A percentile compares a stretch with the other conserved stretches of the same genome.
These are phyloP conservation scores for Cladosporium sp. DNA, from an alignment of 2,329 filamentous ascomycete species.

Conservation along the genomic window DNA sequence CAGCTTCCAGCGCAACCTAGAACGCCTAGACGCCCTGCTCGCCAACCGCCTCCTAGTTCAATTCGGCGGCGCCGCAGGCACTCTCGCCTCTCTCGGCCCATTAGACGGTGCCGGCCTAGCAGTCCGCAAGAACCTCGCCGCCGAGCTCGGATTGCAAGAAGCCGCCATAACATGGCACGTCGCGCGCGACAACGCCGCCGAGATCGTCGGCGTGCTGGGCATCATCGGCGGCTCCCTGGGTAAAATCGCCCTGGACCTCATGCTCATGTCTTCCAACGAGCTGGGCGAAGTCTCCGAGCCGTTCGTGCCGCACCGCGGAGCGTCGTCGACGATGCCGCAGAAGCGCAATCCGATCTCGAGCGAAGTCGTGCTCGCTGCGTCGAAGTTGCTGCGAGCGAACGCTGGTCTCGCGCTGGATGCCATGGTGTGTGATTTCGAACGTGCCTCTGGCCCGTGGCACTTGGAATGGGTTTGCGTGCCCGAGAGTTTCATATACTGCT, in stretches of 20 bases:
- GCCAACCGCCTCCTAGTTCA: constrained; percentile 33
- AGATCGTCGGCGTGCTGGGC: constrained; percentile 31
- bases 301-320: constrained; percentile 56
- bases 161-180: constrained; percentile 37
- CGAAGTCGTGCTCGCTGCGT: constrained; percentile 32
- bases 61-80: constrained; percentile 37
- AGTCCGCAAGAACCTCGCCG: constrained; percentile 29
- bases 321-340: constrained; percentile 59
- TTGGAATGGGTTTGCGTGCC: constrained; percentile 37
- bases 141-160: constrained; percentile 27
- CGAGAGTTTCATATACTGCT: constrained; percentile 31
- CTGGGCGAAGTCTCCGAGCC: constrained; percentile 35
- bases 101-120: constrained; percentile 20
- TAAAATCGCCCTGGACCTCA: constrained; percentile 35
- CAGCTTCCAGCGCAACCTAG: constrained; percentile 31
- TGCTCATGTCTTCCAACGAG: constrained; percentile 36
- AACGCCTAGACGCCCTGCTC: constrained; percentile 29
- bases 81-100: constrained; percentile 30
- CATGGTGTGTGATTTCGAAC: constrained; percentile 36
- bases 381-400: constrained; percentile 32
- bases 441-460: constrained; percentile 36
- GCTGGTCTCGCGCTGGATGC: constrained; percentile 30
- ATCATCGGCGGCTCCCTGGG: constrained; percentile 32
- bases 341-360: constrained; percentile 36
- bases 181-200: constrained; percentile 34